Percentiles rank a stretch among this genome's conserved stretches.
phyloP scores from a whole-genome alignment of 768 basidiomycete genomes.

The Postia placenta region DNA sequence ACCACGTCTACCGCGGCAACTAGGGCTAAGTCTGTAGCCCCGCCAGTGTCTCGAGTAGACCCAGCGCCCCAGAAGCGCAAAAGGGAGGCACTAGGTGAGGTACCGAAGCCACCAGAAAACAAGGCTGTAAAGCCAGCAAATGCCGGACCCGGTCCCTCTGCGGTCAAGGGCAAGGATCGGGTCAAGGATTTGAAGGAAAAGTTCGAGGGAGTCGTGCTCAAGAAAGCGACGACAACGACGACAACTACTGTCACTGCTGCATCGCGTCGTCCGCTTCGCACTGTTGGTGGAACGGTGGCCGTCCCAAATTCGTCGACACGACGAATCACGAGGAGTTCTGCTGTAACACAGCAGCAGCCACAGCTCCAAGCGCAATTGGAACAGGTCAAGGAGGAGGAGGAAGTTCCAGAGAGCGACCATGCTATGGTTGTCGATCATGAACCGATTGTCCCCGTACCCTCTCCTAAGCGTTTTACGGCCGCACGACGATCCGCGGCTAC shows the following conservation, averaged over 20 bases:
- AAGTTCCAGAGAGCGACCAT: slow-evolving; percentile 35
- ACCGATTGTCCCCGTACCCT: slow-evolving; percentile 20
- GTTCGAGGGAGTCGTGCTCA: slow-evolving; percentile 54
- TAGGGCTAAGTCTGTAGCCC: slow-evolving; percentile 40
- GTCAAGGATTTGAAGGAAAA: slow-evolving; percentile 36
- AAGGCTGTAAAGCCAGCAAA: slow-evolving; percentile 17
- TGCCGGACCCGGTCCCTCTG: slow-evolving; percentile 8
- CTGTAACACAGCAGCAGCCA: slow-evolving; percentile 10
- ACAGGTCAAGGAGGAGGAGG: slow-evolving; percentile 31
- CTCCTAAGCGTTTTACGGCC: slow-evolving; percentile 22
- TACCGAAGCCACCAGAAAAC: slow-evolving; percentile 52
- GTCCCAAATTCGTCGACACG: slow-evolving; percentile 15
- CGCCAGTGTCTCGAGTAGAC: slow-evolving; percentile 41
- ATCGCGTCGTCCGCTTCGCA: slow-evolving; percentile 49
- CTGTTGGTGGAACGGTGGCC: slow-evolving; percentile 33
- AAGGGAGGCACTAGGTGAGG: slow-evolving; percentile 70
- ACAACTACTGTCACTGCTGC: slow-evolving; percentile 32
- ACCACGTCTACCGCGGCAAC: slow-evolving; percentile 45
- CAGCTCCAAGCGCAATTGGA: slow-evolving; percentile 24
- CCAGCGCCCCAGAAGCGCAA: slow-evolving; percentile 58
- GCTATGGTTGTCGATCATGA: slow-evolving; percentile 40
- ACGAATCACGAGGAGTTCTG: slow-evolving; percentile 21
- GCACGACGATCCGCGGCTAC: slow-evolving; percentile 16
- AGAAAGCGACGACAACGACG: slow-evolving; percentile 43
- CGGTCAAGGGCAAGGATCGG: slow-evolving; percentile 51